Base-by-base conservation (phyloP, 371 early-diverging fungal genomes). In the Funneliformis caledonium region DNA sequence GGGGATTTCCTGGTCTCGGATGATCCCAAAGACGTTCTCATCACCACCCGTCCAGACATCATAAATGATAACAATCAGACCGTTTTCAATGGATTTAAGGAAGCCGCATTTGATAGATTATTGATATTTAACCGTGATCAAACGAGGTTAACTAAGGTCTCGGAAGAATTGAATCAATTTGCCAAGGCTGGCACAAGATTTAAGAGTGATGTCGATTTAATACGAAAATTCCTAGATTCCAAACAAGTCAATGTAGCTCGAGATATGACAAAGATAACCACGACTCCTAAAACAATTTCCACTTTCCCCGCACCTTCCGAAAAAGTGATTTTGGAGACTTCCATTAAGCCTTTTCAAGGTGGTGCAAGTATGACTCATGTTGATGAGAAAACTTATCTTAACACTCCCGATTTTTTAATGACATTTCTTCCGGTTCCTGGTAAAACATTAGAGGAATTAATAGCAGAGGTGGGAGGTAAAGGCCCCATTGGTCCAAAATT, bases 361-460 rank as follows among this genome's bases (percentile, higher is more conserved):
- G 90, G 89, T 0, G 84, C 88, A 9, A 88, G 89, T 1, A 80
- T 91, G 11, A 85, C 88, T 12, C 92, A 91, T 82, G 83, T 89
- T 0, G 87, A 87, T 70, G 26, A 26, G 26, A 82, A 83, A 70
- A 72, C 72, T 22, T 89, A 87, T 73, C 72, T 75, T 26, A 68
- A 83, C 33, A 78, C 88, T 0, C 82, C 84, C 1, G 92, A 91
- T 37, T 90, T 89, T 80, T 79, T 91, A 31, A 91, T 91, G 92
- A 81, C 83, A 0, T 84, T 81, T 64, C 80, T 81, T 81, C 81
- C 83, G 56, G 84, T 83, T 26, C 78, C 81, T 31, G 86, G 85
- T 10, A 33, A 84, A 19, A 83, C 82, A 2, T 62, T 88, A 9
- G 9, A 76, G 0, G 81, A 85, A 8, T 83, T 72, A 1, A 72